Conservation (phyloP, 1,139 yeast genomes). For the Debaryomyces robertsiae region DNA sequence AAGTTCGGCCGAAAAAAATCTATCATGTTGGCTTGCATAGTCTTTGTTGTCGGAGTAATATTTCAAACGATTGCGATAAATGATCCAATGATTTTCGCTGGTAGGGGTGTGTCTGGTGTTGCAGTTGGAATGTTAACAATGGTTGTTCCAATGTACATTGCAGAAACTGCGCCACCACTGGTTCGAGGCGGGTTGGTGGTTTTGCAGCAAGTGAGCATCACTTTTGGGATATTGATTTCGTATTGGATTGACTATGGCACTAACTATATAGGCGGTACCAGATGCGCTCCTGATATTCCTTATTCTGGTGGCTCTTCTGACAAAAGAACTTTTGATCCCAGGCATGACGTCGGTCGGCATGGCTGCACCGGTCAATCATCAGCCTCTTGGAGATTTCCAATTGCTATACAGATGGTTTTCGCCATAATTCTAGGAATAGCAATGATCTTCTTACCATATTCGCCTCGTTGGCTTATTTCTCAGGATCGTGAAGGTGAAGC, state of each 20-base stretch:
- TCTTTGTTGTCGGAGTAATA: slow-evolving; percentile 36
- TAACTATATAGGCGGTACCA: slow-evolving; percentile 13
- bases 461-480: slow-evolving; percentile 51
- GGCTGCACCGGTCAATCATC: slow-evolving; percentile 13
- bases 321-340: slow-evolving; percentile 2
- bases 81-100: slow-evolving; percentile 7
- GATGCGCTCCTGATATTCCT: slow-evolving; percentile 10
- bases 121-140: slow-evolving; percentile 19
- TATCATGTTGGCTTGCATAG: slow-evolving; percentile 27
- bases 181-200: slow-evolving; percentile 15
- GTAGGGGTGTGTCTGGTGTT: slow-evolving; percentile 10
- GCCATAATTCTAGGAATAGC: slow-evolving; percentile 6
- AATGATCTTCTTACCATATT: slow-evolving; percentile 33
- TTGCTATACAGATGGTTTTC: slow-evolving; percentile 20
- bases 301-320: slow-evolving; percentile 2
- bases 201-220: slow-evolving; percentile 13
- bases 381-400: slow-evolving; percentile 19
- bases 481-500: slow-evolving; percentile 51
- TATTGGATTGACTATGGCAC: slow-evolving; percentile 15
- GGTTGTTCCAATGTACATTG: slow-evolving; percentile 27
- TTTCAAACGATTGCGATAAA: slow-evolving; percentile 30
- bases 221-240: slow-evolving; percentile 15
- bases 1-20: slow-evolving; percentile 35
- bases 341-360: slow-evolving; percentile 4
- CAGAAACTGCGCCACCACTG: slow-evolving; percentile 25